A percentile compares a stretch with the other conserved stretches of the same genome.
phyloP scores from a whole-genome alignment of 805 yeast genomes.

The Candida krabiensis region DNA sequence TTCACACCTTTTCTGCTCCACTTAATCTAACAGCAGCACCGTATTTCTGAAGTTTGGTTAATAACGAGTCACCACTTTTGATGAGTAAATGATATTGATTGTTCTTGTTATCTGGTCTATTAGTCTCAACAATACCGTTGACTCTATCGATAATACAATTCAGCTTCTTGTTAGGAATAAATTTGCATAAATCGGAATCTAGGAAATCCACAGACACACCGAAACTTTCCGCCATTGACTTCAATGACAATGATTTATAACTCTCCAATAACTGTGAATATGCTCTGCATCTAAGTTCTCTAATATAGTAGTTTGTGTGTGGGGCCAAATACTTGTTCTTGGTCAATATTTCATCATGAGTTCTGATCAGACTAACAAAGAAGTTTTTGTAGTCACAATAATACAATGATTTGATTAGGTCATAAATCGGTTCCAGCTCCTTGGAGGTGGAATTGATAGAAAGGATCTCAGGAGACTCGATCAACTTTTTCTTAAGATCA shows the following conservation, averaged over 20 bases:
- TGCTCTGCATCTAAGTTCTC: conserved; percentile 94
- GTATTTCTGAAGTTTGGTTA: conserved; percentile 93
- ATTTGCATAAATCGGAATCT: conserved; percentile 83
- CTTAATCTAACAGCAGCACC: conserved; percentile 96
- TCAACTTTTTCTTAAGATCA: conserved; percentile 77
- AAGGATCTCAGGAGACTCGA: conserved; percentile 92
- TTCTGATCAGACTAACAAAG: conserved; percentile 73
- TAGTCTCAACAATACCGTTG: conserved; percentile 92
- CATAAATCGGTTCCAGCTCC: conserved; percentile 74
- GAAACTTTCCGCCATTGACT: conserved; percentile 92
- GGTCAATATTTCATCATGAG: conserved; percentile 70
- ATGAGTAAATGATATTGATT: conserved; percentile 86
- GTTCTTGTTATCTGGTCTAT: conserved; percentile 94
- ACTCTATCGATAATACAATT: conserved; percentile 96
- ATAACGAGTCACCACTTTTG: conserved; percentile 87
- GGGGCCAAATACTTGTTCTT: conserved; percentile 64
- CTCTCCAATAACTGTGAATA: conserved; percentile 93
- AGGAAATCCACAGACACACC: conserved; percentile 86
- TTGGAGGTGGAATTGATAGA: conserved; percentile 73
- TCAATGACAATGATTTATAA: conserved; percentile 84
- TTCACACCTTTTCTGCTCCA: conserved; percentile 73
- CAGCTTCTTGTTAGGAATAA: conserved; percentile 89
- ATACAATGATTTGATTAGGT: conserved; percentile 82
- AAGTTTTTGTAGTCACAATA: conserved; percentile 82
- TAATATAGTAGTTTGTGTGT: conserved; percentile 80